These are phyloP conservation scores for Coix lacrymajobi DNA, from an alignment of 176 grass and related monocot species.

Conservation along the genomic window DNA sequence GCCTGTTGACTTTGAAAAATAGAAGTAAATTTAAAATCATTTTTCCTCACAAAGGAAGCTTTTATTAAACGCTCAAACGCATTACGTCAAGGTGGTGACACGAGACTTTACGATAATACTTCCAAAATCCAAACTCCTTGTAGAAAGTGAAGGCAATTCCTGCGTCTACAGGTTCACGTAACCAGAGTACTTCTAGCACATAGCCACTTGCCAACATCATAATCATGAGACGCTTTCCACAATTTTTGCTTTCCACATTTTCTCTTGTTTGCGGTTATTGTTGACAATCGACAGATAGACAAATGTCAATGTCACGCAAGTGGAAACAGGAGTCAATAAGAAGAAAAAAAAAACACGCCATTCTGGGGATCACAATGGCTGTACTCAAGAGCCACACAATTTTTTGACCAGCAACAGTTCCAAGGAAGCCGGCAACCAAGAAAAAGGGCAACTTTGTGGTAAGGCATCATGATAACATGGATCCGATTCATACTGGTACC, in stretches of 20 bases:
- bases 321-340: background rate
- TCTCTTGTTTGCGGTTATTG: background rate
- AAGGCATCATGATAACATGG: slow-evolving; percentile 8
- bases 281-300: slow-evolving; percentile 2
- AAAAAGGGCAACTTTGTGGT: background rate
- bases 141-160: background rate
- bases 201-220: background rate
- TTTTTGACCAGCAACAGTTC: slow-evolving; percentile 4
- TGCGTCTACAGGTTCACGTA: no score
- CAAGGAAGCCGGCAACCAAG: background rate
- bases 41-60: no score
- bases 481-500: background rate
- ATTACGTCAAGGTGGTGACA: no score
- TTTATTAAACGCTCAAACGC: no score
- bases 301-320: background rate
- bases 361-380: background rate
- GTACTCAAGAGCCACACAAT: background rate
- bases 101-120: no score
- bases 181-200: no score
- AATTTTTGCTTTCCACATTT: background rate
- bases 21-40: background rate
- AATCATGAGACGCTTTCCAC: background rate
- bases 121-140: no score
- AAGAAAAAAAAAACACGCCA: background rate
- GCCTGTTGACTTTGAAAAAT: background rate